Evolutionary conservation across 2,329 filamentous ascomycete genomes (phyloP).

Genomic region (Pseudogymnoascus sp.): DNA sequence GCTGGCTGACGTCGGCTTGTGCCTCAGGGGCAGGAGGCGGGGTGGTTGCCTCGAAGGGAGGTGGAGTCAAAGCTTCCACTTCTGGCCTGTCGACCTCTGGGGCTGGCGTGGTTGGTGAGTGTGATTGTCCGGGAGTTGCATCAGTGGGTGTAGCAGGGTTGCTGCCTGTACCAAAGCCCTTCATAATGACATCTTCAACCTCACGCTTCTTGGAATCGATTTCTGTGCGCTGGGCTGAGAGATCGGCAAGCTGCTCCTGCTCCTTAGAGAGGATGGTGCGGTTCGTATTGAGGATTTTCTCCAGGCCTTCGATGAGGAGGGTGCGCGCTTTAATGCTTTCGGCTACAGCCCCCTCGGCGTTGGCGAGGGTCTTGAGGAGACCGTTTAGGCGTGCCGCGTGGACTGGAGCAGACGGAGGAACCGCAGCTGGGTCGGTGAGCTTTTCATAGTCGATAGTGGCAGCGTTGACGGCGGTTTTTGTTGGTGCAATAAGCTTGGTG

Average conservation of each 20-base stretch:
- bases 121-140: slow-evolving; percentile 29
- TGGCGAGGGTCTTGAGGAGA: slow-evolving; percentile 80
- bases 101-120: slow-evolving; percentile 34
- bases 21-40: slow-evolving; percentile 29
- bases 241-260: slow-evolving; percentile 52
- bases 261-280: slow-evolving; percentile 62
- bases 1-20: slow-evolving; percentile 17
- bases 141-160: slow-evolving; percentile 42
- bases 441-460: slow-evolving; percentile 81
- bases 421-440: slow-evolving; percentile 60
- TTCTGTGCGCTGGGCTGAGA: slow-evolving; percentile 57
- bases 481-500: slow-evolving; percentile 60
- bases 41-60: slow-evolving; percentile 48
- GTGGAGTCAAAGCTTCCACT: slow-evolving; percentile 81
- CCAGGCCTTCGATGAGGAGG: slow-evolving; percentile 67
- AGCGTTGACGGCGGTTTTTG: slow-evolving; percentile 56
- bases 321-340: slow-evolving; percentile 82
- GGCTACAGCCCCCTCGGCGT: slow-evolving; percentile 78
- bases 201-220: slow-evolving; percentile 79
- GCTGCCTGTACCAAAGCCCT: slow-evolving; percentile 58
- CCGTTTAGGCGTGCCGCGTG: slow-evolving; percentile 84
- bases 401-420: slow-evolving; percentile 73
- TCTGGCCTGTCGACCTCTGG: slow-evolving; percentile 65
- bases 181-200: slow-evolving; percentile 87
- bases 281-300: slow-evolving; percentile 71